Evolutionary conservation across 148 eudicot species (phyloP), one percentile per base, ranked within the genome.

Genomic region (Mesembryanthemum crystallinum): DNA sequence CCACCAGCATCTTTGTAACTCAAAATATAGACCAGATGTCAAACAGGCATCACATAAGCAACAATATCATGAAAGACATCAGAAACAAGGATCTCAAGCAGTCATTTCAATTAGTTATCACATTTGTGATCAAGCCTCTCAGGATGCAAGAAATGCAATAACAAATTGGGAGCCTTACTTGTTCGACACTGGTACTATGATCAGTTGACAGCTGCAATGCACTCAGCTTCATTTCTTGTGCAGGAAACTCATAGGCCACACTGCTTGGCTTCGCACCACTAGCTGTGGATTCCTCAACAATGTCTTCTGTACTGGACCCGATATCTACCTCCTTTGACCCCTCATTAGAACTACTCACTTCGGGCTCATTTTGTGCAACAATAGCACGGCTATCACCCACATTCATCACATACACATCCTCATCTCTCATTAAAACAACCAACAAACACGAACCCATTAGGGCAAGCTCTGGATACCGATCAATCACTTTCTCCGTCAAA

Each of bases 331-430:
- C 86, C 73, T 82, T 83, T 42, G 52, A 30, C 43, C 79, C 82
- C 28, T 69, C 29, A 71, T 62, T 57, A 57, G 79, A 78, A 79
- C 83, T 70, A 73, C 79, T 75, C 74, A 88, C 92, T 73, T 80
- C 81, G 4, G 83, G 58, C 72, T 82, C 87, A 71, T 57, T 70
- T 64, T 92, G 97, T 11, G 99, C 99, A 69, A 96, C 99, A 81
- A 96, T 96, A 35, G 99, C 99, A 51, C 99, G 89, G 67, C 99
- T 96, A 81, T 96, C 99, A 62, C 99, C 99, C 57, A 96, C 63
- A 87, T 96, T 96, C 98, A 96, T 96, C 85, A 96, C 99, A 86
- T 96, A 96, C 30, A 96, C 99, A 84, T 96, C 99, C 76, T 96
- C 99, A 62, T 96, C 97, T 70, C 94, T 91, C 98, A 96, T 92